phyloP scores from a whole-genome alignment of 1,284 basidiomycete species.

The Waitea zeae region DNA sequence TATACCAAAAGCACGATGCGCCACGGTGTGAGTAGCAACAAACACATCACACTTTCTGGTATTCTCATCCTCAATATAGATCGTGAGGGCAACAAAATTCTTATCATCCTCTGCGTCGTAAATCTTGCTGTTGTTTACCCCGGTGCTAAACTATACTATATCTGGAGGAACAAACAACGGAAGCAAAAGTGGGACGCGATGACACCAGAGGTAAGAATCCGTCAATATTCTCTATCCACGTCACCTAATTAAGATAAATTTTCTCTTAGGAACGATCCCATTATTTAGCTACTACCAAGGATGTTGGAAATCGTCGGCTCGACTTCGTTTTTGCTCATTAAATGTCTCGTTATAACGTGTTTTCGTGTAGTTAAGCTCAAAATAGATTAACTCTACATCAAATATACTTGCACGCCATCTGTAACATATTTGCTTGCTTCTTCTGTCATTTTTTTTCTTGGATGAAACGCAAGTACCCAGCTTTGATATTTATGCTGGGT shows the following conservation, averaged over 20 bases:
- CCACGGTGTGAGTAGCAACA: too few relatives aligned
- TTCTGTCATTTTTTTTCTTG: too few relatives aligned
- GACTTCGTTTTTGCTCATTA: conserved; percentile 47
- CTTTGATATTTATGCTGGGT: too few relatives aligned
- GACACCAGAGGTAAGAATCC: conserved; percentile 25
- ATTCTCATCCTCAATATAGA: conserved; percentile 23
- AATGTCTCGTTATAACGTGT: too few relatives aligned
- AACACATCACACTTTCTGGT: too few relatives aligned
- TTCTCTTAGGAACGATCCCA: conserved; percentile 27
- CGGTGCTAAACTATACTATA: conserved; percentile 35
- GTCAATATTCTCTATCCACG: background rate
- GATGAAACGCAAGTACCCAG: too few relatives aligned
- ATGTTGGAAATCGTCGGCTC: conserved; percentile 35
- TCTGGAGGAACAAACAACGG: conserved; percentile 26
- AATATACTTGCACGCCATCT: too few relatives aligned
- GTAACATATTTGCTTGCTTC: too few relatives aligned
- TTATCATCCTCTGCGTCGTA: conserved; percentile 19
- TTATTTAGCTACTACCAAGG: conserved; percentile 38
- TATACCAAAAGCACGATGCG: conserved; percentile 16
- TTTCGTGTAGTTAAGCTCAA: too few relatives aligned
- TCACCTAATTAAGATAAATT: background rate
- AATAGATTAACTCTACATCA: too few relatives aligned
- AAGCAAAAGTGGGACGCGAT: conserved; percentile 33
- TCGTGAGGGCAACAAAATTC: conserved; percentile 19
- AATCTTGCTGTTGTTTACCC: conserved; percentile 33